These are phyloP conservation scores for Rosellinia necatrix DNA, from an alignment of 2,329 filamentous ascomycete genomes.

Conservation along the genomic window DNA sequence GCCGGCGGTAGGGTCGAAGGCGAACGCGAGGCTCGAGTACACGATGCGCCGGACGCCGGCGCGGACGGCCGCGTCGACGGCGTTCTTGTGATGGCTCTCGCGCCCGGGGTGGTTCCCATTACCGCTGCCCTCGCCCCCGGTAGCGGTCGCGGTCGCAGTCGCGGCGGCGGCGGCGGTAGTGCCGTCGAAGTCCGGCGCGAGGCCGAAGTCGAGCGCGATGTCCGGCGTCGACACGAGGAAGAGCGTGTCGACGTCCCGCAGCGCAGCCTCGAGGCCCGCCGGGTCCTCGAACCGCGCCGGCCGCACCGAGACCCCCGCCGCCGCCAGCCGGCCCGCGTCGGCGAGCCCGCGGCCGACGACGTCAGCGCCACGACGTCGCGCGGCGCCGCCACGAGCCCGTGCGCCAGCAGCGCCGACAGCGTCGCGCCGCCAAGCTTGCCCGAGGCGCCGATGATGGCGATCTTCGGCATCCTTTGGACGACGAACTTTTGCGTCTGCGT, in stretches of 20 bases:
- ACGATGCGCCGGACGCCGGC: constrained; percentile 59
- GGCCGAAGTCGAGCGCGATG: constrained; percentile 35
- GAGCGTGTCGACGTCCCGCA: constrained; percentile 54
- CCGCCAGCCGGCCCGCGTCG: constrained; percentile 44
- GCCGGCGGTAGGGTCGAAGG: constrained; percentile 19
- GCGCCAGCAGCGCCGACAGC: constrained; percentile 51
- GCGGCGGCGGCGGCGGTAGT: neutral
- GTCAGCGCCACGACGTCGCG: constrained; percentile 39
- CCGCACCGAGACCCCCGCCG: constrained; percentile 52
- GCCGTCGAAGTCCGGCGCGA: constrained; percentile 25
- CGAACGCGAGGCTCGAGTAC: constrained; percentile 64
- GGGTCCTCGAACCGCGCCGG: constrained; percentile 56
- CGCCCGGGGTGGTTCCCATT: constrained; percentile 43
- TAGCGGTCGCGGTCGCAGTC: constrained; percentile 15
- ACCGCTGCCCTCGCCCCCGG: no score
- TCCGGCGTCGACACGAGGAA: constrained; percentile 56
- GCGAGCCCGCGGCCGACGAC: constrained; percentile 50
- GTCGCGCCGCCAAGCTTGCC: constrained; percentile 58
- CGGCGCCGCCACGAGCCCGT: constrained; percentile 37
- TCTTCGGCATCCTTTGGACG: constrained; percentile 35
- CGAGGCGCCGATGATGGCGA: constrained; percentile 56
- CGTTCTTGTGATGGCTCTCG: constrained; percentile 47
- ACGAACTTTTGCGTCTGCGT: neutral
- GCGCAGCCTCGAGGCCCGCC: constrained; percentile 50
- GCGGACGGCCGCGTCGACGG: constrained; percentile 57